These are phyloP conservation scores for Blastobotrys robertii DNA, from an alignment of 805 yeast genomes.

Conservation along the genomic window DNA sequence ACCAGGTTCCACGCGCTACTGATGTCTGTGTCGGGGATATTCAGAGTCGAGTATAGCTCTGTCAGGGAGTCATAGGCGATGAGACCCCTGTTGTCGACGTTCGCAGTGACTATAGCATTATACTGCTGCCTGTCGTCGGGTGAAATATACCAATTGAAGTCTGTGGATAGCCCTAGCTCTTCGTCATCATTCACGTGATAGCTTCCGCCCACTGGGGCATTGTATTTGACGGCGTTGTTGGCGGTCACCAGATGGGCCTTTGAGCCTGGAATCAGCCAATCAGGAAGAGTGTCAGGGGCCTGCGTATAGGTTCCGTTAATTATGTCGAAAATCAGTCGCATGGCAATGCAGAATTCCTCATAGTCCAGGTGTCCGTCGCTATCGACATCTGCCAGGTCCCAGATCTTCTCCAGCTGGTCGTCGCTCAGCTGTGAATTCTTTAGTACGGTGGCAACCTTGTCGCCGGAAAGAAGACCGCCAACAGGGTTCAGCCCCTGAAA, in stretches of 20 bases:
- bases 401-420: conserved; percentile 66
- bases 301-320: conserved; percentile 59
- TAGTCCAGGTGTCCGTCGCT: conserved; percentile 86
- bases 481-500: conserved; percentile 82
- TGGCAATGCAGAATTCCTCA: conserved; percentile 95
- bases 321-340: conserved; percentile 87
- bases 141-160: conserved; percentile 94
- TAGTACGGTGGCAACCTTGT: conserved; percentile 73
- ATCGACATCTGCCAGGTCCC: conserved; percentile 86
- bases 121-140: conserved; percentile 76
- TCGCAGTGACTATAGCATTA: conserved; percentile 64
- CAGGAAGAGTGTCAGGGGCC: conserved; percentile 70
- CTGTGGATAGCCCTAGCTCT: conserved; percentile 52
- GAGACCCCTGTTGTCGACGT: conserved; percentile 72
- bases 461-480: conserved; percentile 72
- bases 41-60: conserved; percentile 59
- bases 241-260: conserved; percentile 83
- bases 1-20: conserved; percentile 92
- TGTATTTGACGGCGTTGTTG: conserved; percentile 42
- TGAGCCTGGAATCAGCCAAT: conserved; percentile 86
- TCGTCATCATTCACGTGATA: conserved; percentile 43
- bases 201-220: conserved; percentile 6
- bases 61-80: conserved; percentile 63
- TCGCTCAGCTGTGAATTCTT: conserved; percentile 81
- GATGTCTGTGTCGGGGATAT: conserved; percentile 76